Evolutionary conservation across 805 yeast species (phyloP).

Genomic region (Schwanniomyces vanrijiae): DNA sequence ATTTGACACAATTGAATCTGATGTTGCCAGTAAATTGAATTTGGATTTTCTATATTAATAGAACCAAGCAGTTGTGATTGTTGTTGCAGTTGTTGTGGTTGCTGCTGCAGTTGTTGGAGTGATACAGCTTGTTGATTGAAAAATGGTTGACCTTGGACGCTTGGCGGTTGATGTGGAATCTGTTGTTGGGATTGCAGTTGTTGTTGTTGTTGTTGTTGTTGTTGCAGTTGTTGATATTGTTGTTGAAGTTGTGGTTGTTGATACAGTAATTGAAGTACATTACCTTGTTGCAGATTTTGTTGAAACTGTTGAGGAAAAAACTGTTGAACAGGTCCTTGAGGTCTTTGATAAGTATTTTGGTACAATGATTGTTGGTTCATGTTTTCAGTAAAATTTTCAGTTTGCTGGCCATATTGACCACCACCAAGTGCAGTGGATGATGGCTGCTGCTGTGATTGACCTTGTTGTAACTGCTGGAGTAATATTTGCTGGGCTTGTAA

Average conservation of each 20-base stretch:
- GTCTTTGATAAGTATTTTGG: constrained; percentile 20
- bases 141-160: constrained; percentile 22
- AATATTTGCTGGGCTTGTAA: constrained; percentile 44
- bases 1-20: constrained; percentile 71
- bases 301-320: constrained; percentile 23
- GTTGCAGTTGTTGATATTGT: constrained; percentile 17
- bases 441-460: constrained; percentile 24
- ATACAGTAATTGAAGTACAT: constrained; percentile 6
- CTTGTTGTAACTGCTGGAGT: constrained; percentile 43
- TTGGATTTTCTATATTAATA: constrained; percentile 36
- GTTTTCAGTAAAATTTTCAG: constrained; percentile 14
- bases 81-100: constrained; percentile 14
- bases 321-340: constrained; percentile 21
- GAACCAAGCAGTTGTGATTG: constrained; percentile 31
- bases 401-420: constrained; percentile 13
- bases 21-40: constrained; percentile 69
- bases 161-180: constrained; percentile 24
- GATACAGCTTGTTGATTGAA: constrained; percentile 17
- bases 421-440: constrained; percentile 8
- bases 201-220: constrained; percentile 21
- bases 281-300: constrained; percentile 10
- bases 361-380: constrained; percentile 17
- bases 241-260: constrained; percentile 14
- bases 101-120: constrained; percentile 19
- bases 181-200: constrained; percentile 17